Base-by-base conservation (phyloP, 495 filamentous ascomycete genomes). In the Neurospora hispaniola region DNA sequence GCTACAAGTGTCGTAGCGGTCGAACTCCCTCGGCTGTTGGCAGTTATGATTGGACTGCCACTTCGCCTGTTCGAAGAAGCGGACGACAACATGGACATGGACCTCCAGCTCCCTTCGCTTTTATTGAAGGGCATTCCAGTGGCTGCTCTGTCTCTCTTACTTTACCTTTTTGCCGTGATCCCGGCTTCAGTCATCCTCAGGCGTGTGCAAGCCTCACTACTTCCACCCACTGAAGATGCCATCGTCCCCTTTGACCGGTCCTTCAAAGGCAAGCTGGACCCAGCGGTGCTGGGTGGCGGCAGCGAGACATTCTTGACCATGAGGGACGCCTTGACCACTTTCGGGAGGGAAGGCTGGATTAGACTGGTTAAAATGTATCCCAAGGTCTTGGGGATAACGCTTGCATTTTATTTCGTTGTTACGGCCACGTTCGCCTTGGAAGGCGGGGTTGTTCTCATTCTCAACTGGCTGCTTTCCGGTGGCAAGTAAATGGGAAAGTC, bases 261-360 rank as follows among this genome's bases (percentile, higher is more conserved):
- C 18, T 87, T 86, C 75, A 75, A 76, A 70, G 84, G 85, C 71
- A 84, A 79, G 74, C 81, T 86, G 11, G 82, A 82, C 77, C 82
- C 90, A 27, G 87, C 86, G 27, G 86, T 91, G 62, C 82, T 93
- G 8, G 90, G 89, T 73, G 93, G 92, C 71, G 88, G 86, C 78
- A 90, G 91, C 76, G 54, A 66, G 27, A 66, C 54, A 31, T 87
- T 85, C 74, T 84, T 92, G 71, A 87, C 88, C 62, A 85, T 94
- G 78, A 78, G 86, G 40, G 91, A 93, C 75, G 93, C 92, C 0
- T 90, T 92, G 89, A 85, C 81, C 69, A 91, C 87, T 38, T 91
- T 96, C 77, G 86, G 89, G 76, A 85, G 88, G 75, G 81, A 86
- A 71, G 89, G 90, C 70, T 89, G 91, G 75, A 80, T 88, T 35